phyloP scores from a whole-genome alignment of 1,284 basidiomycete species.

The Marasmius tenuissimus region DNA sequence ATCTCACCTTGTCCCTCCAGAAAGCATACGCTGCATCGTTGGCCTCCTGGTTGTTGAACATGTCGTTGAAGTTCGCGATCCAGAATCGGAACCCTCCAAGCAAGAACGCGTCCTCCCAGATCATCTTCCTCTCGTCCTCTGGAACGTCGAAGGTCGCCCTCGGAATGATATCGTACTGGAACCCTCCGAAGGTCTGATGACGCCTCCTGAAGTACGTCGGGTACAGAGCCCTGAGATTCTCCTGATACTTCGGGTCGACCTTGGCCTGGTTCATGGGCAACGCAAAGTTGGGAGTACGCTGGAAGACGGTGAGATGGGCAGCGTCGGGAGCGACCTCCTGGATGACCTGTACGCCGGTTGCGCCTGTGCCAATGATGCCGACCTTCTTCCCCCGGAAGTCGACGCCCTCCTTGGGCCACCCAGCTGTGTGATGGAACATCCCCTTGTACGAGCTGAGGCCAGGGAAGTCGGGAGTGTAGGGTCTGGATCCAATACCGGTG shows the following conservation, averaged over 20 bases:
- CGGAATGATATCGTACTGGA: slow-evolving; percentile 14
- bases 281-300: slow-evolving; percentile 26
- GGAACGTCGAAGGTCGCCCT: slow-evolving; percentile 15
- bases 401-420: slow-evolving; percentile 22
- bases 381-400: slow-evolving; percentile 22
- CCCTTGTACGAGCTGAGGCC: slow-evolving; percentile 26
- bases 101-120: slow-evolving; percentile 21
- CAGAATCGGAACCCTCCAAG: slow-evolving; percentile 24
- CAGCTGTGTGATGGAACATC: slow-evolving; percentile 20
- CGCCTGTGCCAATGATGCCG: slow-evolving; percentile 26
- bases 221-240: slow-evolving; percentile 19
- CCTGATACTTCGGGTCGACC: slow-evolving; percentile 11
- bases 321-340: slow-evolving; percentile 22
- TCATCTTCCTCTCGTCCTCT: slow-evolving; percentile 19
- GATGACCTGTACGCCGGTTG: slow-evolving; percentile 27
- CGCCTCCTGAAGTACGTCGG: slow-evolving; percentile 20
- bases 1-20: slow-evolving; percentile 21
- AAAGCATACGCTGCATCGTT: slow-evolving; percentile 24
- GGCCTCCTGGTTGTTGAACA: slow-evolving; percentile 17
- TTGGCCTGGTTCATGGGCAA: slow-evolving; percentile 22
- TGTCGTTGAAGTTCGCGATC: slow-evolving; percentile 18
- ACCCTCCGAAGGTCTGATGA: slow-evolving; percentile 23
- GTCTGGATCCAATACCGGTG: slow-evolving; percentile 21
- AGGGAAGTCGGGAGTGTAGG: slow-evolving; percentile 20
- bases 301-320: slow-evolving; percentile 26